Conservation (phyloP, 495 filamentous ascomycete species). For the Achaetomiella virescens region DNA sequence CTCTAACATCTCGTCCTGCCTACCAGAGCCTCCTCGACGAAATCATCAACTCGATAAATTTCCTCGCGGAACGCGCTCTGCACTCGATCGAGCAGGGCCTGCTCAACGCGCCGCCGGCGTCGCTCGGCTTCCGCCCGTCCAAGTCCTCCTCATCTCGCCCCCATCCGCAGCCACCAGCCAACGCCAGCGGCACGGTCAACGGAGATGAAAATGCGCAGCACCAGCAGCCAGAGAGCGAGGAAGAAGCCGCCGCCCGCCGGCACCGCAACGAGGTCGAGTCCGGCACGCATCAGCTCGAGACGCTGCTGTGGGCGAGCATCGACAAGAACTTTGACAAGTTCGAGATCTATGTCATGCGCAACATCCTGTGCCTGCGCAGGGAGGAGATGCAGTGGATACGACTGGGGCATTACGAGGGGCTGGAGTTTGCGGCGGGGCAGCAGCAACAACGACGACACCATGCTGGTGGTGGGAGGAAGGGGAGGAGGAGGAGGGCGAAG, state of each 20-base stretch:
- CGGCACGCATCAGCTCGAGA: conserved; percentile 88
- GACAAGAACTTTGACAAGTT: conserved; percentile 97
- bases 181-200: conserved; percentile 27
- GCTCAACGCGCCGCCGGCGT: conserved; percentile 58
- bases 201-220: background rate
- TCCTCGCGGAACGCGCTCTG: conserved; percentile 77
- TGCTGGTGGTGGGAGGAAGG: background rate
- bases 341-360: conserved; percentile 85
- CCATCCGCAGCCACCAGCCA: too few species aligned
- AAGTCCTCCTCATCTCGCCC: too few species aligned
- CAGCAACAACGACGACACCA: too few species aligned
- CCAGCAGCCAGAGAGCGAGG: conserved; percentile 3
- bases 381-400: conserved; percentile 71
- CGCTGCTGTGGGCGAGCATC: conserved; percentile 84
- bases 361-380: conserved; percentile 69
- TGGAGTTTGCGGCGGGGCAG: conserved; percentile 26
- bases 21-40: conserved; percentile 85
- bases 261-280: conserved; percentile 78
- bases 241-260: conserved; percentile 34
- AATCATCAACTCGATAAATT: conserved; percentile 93
- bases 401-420: conserved; percentile 74
- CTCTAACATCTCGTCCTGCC: background rate
- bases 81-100: conserved; percentile 77
- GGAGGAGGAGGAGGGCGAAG: conserved; percentile 6
- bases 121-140: conserved; percentile 63